Base-by-base conservation (phyloP, 495 filamentous ascomycete genomes). In the Echria macrotheca region DNA sequence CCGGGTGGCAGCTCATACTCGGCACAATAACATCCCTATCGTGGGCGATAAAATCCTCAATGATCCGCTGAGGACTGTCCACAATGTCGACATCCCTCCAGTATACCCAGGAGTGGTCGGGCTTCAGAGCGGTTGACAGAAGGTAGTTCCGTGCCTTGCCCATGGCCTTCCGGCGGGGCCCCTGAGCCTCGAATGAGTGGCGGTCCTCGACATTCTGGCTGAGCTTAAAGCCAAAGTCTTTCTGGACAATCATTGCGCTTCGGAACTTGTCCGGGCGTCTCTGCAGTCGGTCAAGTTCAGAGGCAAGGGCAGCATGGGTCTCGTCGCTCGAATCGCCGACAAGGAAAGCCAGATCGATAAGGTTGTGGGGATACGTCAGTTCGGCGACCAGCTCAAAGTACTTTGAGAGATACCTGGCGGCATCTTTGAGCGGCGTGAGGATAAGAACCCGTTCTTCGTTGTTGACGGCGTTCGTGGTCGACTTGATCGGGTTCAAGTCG, bases 51-150 rank as follows among this genome's bases (percentile, higher is more conserved):
- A 97, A 94, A 61, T 98, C 91, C 73, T 98, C 89, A 17, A 98
- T 70, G 47, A 98, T 95, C 52, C 78, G 83, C 29, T 74, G 73
- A 5, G 94, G 89, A 64, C 86, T 94, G 55, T 98, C 93, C 21
- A 83, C 77, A 58, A 98, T 96, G 69, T 98, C 93, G 23, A 95
- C 89, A 63, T 98, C 93, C 47, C 94, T 82, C 93, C 93, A 98
- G 67, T 96, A 97, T 19, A 98, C 94, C 93, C 93, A 98, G 6
- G 87, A 91, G 65, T 98, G 93, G 47, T 96, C 87, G 2, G 89
- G 77, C 72, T 91, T 94, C 54, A 98, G 65, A 19, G 93, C 83
- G 0, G 89, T 78, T 40, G 81, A 80, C 9, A 98, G 81, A 18
- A 98, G 76, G 65, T 95, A 97, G 65, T 98, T 98, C 45, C 93